A percentile compares a stretch with the other conserved stretches of the same genome.
Conservation (phyloP, 1,284 basidiomycete species). For the Sporisorium iseilematis-ciliati region DNA sequence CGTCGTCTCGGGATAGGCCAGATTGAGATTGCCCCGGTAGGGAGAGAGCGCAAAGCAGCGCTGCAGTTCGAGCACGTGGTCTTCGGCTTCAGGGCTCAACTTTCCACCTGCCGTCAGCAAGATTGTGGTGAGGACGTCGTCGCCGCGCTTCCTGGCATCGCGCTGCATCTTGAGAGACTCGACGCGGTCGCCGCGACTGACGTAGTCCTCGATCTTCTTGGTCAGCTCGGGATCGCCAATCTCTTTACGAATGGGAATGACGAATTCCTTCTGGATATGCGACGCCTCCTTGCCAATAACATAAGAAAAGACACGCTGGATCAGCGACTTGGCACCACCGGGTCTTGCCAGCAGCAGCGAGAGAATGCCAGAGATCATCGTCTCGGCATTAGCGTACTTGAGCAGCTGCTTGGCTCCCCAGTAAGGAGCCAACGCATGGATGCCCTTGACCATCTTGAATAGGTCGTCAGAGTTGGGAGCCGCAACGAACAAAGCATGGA, state of each 20-base stretch:
- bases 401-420: slow-evolving; percentile 69
- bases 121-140: slow-evolving; percentile 67
- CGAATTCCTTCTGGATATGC: slow-evolving; percentile 63
- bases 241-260: slow-evolving; percentile 61
- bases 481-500: slow-evolving; percentile 64
- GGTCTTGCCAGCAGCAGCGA: slow-evolving; percentile 65
- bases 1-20: slow-evolving; percentile 62
- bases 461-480: slow-evolving; percentile 63
- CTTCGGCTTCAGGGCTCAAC: slow-evolving; percentile 41
- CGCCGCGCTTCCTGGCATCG: slow-evolving; percentile 53
- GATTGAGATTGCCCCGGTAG: slow-evolving; percentile 52
- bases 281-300: slow-evolving; percentile 60
- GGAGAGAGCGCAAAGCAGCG: slow-evolving; percentile 63
- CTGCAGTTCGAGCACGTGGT: slow-evolving; percentile 62
- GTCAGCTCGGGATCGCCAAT: slow-evolving; percentile 60
- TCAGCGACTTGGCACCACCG: slow-evolving; percentile 66
- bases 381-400: slow-evolving; percentile 65
- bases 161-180: slow-evolving; percentile 54
- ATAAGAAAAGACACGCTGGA: slow-evolving; percentile 64
- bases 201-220: slow-evolving; percentile 65
- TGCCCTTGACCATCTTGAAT: slow-evolving; percentile 63
- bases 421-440: slow-evolving; percentile 67
- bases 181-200: slow-evolving; percentile 58
- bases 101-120: slow-evolving; percentile 52
- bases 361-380: slow-evolving; percentile 65